Evolutionary conservation across 2,329 filamentous ascomycete species (phyloP).

Genomic region (Claviceps quebecensis): DNA sequence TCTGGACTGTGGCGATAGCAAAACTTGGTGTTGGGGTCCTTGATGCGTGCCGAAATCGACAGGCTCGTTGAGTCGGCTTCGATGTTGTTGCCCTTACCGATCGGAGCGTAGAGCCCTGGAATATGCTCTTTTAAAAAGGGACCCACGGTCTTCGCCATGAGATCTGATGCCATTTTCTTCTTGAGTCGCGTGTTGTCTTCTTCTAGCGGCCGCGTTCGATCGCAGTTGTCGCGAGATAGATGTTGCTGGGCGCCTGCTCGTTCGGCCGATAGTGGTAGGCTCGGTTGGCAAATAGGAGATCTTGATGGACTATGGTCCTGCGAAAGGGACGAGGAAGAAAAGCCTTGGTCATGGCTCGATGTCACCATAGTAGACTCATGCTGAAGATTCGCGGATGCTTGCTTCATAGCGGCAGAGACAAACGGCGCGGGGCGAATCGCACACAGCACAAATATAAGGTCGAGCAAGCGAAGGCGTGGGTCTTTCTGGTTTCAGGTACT

Average conservation of each 20-base stretch:
- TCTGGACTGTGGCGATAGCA: slow-evolving; percentile 94
- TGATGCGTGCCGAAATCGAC: slow-evolving; percentile 16
- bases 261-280: slow-evolving; percentile 4
- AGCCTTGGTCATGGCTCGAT: neutral
- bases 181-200: slow-evolving; percentile 34
- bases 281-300: neutral
- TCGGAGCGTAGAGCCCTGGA: slow-evolving; percentile 71
- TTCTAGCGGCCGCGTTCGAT: slow-evolving; percentile 35
- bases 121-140: slow-evolving; percentile 89
- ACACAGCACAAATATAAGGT: neutral
- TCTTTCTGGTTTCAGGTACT: neutral
- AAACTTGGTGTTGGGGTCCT: slow-evolving; percentile 68
- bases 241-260: slow-evolving; percentile 9
- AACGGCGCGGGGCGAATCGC: neutral
- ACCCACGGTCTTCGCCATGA: slow-evolving; percentile 65
- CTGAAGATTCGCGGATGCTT: slow-evolving; percentile 2
- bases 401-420: slow-evolving; percentile 1
- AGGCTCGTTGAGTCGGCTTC: slow-evolving; percentile 12
- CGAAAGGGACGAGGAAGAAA: neutral
- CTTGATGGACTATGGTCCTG: neutral
- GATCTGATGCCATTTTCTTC: slow-evolving; percentile 48
- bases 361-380: slow-evolving; percentile 1
- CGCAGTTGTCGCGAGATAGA: slow-evolving; percentile 31
- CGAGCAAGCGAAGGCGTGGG: slow-evolving; percentile 1
- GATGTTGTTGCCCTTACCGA: slow-evolving; percentile 41